phyloP scores from a whole-genome alignment of 148 eudicot genomes.

The Silene conica region DNA sequence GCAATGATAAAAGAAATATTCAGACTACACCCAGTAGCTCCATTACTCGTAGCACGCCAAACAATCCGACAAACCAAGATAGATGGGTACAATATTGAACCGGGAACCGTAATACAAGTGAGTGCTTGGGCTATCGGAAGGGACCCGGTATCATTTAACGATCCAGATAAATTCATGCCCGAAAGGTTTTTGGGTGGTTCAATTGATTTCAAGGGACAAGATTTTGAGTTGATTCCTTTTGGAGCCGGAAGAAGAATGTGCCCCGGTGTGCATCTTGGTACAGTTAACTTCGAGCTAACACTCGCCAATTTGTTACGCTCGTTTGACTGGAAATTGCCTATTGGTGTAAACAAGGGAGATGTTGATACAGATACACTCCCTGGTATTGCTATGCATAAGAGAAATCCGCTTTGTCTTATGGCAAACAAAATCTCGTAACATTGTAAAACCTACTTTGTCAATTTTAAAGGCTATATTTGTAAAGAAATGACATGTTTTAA shows the following conservation, averaged over 20 bases:
- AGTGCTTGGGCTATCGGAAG: constrained; percentile 34
- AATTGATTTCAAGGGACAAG: constrained; percentile 29
- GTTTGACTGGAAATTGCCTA: constrained; percentile 43
- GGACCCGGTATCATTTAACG: constrained; percentile 32
- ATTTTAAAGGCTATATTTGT: too few relatives aligned
- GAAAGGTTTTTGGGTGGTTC: constrained; percentile 32
- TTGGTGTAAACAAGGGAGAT: constrained; percentile 26
- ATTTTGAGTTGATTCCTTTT: constrained; percentile 35
- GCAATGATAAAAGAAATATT: constrained; percentile 36
- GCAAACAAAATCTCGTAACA: background rate
- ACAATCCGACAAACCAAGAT: constrained; percentile 21
- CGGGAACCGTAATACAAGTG: constrained; percentile 27
- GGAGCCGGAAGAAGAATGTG: constrained; percentile 45
- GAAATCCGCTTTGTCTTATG: constrained; percentile 7
- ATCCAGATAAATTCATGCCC: constrained; percentile 28
- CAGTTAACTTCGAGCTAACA: constrained; percentile 27
- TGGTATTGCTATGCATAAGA: constrained; percentile 41
- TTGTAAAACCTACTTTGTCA: too few relatives aligned
- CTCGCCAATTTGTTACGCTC: constrained; percentile 37
- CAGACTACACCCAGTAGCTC: constrained; percentile 30
- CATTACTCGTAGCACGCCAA: constrained; percentile 35
- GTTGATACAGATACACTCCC: constrained; percentile 30
- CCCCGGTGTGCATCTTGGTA: constrained; percentile 35
- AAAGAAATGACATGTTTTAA: too few relatives aligned
- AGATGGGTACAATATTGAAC: constrained; percentile 30